A percentile compares a stretch with the other conserved stretches of the same genome.
These are phyloP conservation scores for Canna indica DNA, from an alignment of 176 grass and related monocot genomes.

Conservation along the genomic window DNA sequence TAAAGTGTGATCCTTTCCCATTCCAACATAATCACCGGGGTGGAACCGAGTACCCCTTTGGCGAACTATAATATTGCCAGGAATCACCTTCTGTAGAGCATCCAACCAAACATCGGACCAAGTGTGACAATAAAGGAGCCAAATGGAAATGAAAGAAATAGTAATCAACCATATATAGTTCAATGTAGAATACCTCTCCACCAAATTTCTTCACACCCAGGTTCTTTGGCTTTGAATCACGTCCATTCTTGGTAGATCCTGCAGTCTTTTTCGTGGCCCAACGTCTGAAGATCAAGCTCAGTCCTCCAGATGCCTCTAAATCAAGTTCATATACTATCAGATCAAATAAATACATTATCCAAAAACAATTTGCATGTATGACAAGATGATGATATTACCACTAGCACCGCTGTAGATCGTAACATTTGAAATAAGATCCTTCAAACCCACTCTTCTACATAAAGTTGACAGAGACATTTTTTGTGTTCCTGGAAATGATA, in stretches of 20 bases:
- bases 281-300: conserved; percentile 55
- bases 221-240: conserved; percentile 75
- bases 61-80: conserved; percentile 74
- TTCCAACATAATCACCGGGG: conserved; percentile 65
- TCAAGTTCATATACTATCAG: conserved; percentile 3
- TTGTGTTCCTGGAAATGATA: background rate
- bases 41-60: conserved; percentile 77
- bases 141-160: too few species aligned
- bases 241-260: conserved; percentile 76
- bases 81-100: conserved; percentile 37
- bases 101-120: background rate
- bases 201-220: conserved; percentile 93
- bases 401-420: conserved; percentile 30
- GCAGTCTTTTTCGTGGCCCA: conserved; percentile 86
- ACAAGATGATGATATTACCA: conserved; percentile 31
- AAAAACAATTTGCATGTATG: background rate
- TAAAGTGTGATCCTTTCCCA: conserved; percentile 80
- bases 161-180: background rate
- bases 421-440: conserved; percentile 62
- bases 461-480: conserved; percentile 45
- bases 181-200: conserved; percentile 37
- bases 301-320: conserved; percentile 54
- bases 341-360: conserved; percentile 3
- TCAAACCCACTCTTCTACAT: conserved; percentile 56
- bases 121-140: too few species aligned